phyloP scores from a whole-genome alignment of 805 yeast species.

The Yarrowia alimentaria region DNA sequence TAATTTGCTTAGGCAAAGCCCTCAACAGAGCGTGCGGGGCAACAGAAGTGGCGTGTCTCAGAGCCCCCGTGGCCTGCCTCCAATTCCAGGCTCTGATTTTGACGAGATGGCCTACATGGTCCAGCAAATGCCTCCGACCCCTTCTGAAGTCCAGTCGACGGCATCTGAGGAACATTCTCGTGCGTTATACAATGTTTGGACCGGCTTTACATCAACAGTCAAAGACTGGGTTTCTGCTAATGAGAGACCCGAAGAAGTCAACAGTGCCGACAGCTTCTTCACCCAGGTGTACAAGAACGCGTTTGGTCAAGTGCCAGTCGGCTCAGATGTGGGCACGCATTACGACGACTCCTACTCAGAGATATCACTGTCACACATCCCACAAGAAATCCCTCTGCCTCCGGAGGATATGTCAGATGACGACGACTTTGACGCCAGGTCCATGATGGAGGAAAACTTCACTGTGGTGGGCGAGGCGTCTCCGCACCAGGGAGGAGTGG shows the following conservation, averaged over 20 bases:
- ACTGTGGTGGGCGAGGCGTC: constrained; percentile 7
- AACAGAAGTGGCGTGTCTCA: too few relatives aligned
- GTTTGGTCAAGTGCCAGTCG: background rate
- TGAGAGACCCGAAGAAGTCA: background rate
- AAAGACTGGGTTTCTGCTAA: constrained; percentile 17
- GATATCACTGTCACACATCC: background rate
- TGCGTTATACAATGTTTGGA: constrained; percentile 19
- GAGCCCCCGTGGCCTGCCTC: too few relatives aligned
- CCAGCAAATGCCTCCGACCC: too few relatives aligned
- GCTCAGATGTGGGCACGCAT: background rate
- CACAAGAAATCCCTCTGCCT: constrained; percentile 11
- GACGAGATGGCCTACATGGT: too few relatives aligned
- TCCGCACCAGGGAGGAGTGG: background rate
- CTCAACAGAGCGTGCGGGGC: too few relatives aligned
- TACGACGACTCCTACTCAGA: background rate
- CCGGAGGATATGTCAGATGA: constrained; percentile 7
- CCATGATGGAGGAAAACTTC: constrained; percentile 12
- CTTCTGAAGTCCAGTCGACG: too few relatives aligned
- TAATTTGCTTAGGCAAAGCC: too few relatives aligned
- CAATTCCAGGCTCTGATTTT: too few relatives aligned
- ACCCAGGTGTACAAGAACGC: constrained; percentile 17
- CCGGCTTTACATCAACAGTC: constrained; percentile 8
- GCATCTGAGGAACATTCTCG: constrained; percentile 18
- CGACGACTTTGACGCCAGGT: constrained; percentile 13
- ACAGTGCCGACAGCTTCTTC: constrained; percentile 14